Evolutionary conservation across 2,329 filamentous ascomycete species (phyloP).

Genomic region (Aspergillus fijiensis): DNA sequence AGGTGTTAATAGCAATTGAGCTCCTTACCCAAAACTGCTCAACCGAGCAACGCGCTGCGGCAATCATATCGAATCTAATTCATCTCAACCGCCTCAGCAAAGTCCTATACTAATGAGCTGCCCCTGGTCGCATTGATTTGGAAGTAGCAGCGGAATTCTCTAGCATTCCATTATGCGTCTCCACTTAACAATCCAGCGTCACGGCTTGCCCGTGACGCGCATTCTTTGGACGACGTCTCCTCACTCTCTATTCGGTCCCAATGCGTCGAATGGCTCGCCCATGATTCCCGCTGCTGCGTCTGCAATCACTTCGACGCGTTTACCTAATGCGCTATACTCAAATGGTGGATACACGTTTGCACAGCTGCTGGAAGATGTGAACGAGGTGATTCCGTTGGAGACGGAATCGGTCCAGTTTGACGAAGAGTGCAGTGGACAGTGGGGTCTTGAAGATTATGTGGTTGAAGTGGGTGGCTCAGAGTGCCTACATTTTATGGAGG

Average conservation of each 20-base stretch:
- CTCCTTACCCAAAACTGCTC: not conserved
- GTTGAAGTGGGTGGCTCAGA: constrained; percentile 84
- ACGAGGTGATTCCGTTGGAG: constrained; percentile 79
- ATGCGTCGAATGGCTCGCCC: constrained; percentile 17
- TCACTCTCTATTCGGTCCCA: constrained; percentile 38
- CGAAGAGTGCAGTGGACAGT: constrained; percentile 51
- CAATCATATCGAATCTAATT: not conserved
- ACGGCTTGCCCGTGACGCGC: constrained; percentile 69
- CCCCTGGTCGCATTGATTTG: not conserved
- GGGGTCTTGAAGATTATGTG: constrained; percentile 86
- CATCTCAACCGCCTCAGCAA: not conserved
- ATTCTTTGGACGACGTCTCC: constrained; percentile 68
- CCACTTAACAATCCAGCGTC: constrained; percentile 69
- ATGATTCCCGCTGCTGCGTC: constrained; percentile 31
- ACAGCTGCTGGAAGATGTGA: constrained; percentile 73
- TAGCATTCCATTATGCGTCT: constrained; percentile 60
- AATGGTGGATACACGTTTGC: constrained; percentile 67
- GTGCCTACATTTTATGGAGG: constrained; percentile 78
- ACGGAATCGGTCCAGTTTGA: constrained; percentile 47
- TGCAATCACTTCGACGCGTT: constrained; percentile 33
- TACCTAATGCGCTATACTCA: constrained; percentile 36
- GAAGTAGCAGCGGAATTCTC: constrained; percentile 3
- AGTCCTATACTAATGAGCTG: constrained; percentile 1
- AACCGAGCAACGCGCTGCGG: not conserved
- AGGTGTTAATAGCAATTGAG: not conserved